Percentiles rank a stretch among this genome's conserved stretches.
Evolutionary conservation across 768 basidiomycete species (phyloP).

Genomic region (Lactarius vividus): DNA sequence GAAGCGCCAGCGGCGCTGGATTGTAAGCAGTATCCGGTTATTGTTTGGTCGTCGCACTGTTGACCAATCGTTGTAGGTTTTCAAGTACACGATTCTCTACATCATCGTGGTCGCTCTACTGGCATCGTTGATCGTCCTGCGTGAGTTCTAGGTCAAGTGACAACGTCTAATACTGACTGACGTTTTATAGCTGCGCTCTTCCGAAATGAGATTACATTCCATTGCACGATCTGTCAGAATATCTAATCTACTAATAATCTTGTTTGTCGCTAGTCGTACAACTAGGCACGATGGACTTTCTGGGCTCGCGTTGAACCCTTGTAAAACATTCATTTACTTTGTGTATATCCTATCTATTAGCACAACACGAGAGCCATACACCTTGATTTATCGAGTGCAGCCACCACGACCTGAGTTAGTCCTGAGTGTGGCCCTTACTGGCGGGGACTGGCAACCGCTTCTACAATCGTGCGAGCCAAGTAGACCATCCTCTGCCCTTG

Average conservation of each 20-base stretch:
- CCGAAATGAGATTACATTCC: slow-evolving; percentile 72
- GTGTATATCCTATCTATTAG: slow-evolving; percentile 17
- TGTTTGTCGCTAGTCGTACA: slow-evolving; percentile 27
- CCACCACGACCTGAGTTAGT: too few relatives aligned
- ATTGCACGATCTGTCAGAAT: slow-evolving; percentile 81
- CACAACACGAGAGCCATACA: neutral
- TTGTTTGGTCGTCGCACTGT: slow-evolving; percentile 2
- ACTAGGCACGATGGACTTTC: slow-evolving; percentile 4
- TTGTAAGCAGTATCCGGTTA: slow-evolving; percentile 46
- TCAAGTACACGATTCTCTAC: slow-evolving; percentile 87
- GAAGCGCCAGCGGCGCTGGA: slow-evolving; percentile 89
- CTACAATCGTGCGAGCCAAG: too few relatives aligned
- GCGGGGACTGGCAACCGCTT: neutral
- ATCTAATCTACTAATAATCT: slow-evolving; percentile 52
- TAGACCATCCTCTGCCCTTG: neutral
- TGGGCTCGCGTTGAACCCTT: slow-evolving; percentile 11
- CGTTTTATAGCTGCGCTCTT: slow-evolving; percentile 65
- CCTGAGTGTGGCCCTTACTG: neutral
- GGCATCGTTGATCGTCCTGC: slow-evolving; percentile 77
- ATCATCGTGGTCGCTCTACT: slow-evolving; percentile 69
- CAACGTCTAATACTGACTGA: slow-evolving; percentile 24
- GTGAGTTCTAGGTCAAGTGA: slow-evolving; percentile 47
- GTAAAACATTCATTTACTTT: slow-evolving; percentile 26
- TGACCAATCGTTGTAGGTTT: slow-evolving; percentile 43
- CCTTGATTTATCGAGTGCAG: neutral